Percentiles rank a stretch among this genome's conserved stretches.
These are phyloP conservation scores for Closterium sp. DNA, from an alignment of 139 green algal species.

Conservation along the genomic window DNA sequence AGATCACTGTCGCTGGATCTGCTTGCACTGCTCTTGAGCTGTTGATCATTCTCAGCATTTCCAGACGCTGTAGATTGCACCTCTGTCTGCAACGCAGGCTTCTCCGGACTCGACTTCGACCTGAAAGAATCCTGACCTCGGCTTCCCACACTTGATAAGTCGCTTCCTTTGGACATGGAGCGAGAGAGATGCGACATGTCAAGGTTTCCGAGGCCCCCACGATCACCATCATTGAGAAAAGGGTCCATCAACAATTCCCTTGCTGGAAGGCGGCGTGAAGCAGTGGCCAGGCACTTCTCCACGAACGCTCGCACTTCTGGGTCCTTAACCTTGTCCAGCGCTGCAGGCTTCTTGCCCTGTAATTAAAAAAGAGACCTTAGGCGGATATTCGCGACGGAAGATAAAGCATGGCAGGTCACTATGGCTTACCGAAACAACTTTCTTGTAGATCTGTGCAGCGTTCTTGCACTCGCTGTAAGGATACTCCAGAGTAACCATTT, in stretches of 20 bases:
- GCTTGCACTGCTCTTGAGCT: neutral
- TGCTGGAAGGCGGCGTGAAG: slow-evolving; percentile 69
- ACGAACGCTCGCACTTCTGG: slow-evolving; percentile 83
- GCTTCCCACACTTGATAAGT: slow-evolving; percentile 4
- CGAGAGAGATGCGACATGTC: neutral
- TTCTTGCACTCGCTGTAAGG: slow-evolving; percentile 97
- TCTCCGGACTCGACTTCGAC: slow-evolving; percentile 21
- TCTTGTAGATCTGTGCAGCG: slow-evolving; percentile 98
- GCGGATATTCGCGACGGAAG: neutral
- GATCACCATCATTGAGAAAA: slow-evolving; percentile 75
- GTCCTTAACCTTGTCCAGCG: slow-evolving; percentile 77
- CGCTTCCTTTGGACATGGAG: slow-evolving; percentile 38
- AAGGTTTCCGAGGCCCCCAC: neutral
- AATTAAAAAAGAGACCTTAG: neutral
- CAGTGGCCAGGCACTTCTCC: slow-evolving; percentile 77
- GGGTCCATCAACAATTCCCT: slow-evolving; percentile 86
- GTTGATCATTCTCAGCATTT: neutral
- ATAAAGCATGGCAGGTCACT: neutral
- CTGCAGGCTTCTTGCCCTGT: slow-evolving; percentile 78
- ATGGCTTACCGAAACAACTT: slow-evolving; percentile 72
- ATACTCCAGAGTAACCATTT: slow-evolving; percentile 97
- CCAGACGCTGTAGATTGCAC: neutral
- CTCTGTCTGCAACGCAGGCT: neutral
- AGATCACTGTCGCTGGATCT: neutral
- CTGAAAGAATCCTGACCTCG: neutral